Percentiles rank a stretch among this genome's conserved stretches.
These are phyloP conservation scores for Platanthera zijinensis DNA, from an alignment of 106 monocot genomes.

Conservation along the genomic window DNA sequence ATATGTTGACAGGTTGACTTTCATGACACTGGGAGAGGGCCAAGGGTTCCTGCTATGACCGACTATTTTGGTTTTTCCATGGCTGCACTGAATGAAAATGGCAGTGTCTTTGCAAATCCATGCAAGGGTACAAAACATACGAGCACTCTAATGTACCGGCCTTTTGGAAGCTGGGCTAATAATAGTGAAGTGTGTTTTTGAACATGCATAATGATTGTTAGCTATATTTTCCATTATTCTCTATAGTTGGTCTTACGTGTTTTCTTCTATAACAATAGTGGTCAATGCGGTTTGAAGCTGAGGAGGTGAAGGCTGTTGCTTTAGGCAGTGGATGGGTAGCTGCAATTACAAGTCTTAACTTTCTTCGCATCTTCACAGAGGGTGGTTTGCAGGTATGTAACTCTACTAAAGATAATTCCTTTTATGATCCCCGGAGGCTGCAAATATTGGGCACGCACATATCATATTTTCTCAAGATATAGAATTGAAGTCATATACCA, in stretches of 20 bases:
- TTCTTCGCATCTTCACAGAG: conserved; percentile 86
- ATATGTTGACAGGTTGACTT: conserved; percentile 69
- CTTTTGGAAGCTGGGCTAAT: conserved; percentile 97
- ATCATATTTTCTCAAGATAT: too few relatives aligned
- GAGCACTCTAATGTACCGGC: conserved; percentile 97
- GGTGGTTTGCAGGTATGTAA: conserved; percentile 87
- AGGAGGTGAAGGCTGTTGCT: conserved; percentile 94
- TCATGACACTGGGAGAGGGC: conserved; percentile 96
- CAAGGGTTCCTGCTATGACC: conserved; percentile 97
- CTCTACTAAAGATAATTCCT: background rate
- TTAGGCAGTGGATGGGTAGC: conserved; percentile 85
- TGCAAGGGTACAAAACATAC: conserved; percentile 78
- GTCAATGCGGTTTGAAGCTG: conserved; percentile 97
- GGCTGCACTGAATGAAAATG: conserved; percentile 84
- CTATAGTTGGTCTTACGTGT: too few relatives aligned
- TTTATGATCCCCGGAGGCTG: background rate
- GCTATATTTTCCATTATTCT: background rate
- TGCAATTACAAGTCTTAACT: conserved; percentile 73
- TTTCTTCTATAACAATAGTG: conserved; percentile 36
- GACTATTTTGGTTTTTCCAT: conserved; percentile 97
- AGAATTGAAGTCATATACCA: too few relatives aligned
- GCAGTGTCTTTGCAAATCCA: conserved; percentile 92
- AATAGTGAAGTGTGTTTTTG: conserved; percentile 72
- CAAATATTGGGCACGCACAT: background rate
- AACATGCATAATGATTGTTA: background rate